These are phyloP conservation scores for Vaccinium macrocarpon DNA, from an alignment of 148 eudicot species.

Conservation along the genomic window DNA sequence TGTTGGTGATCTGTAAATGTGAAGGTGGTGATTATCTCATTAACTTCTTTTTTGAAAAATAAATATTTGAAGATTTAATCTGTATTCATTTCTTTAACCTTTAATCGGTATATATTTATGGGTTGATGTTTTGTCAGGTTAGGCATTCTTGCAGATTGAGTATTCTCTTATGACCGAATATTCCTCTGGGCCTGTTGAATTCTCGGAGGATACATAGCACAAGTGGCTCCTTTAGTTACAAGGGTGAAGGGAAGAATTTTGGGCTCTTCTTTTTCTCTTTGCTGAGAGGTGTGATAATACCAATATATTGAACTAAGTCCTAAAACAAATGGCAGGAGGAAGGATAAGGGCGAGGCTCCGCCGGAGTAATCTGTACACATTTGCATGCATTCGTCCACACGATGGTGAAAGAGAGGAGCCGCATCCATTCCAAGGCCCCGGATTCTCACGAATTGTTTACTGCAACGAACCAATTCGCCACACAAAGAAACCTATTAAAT, in stretches of 20 bases:
- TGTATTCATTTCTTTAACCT: no score
- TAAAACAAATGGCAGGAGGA: constrained; percentile 51
- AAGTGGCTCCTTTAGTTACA: not conserved
- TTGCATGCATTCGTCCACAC: constrained; percentile 45
- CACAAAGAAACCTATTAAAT: constrained; percentile 56
- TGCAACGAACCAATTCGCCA: constrained; percentile 71
- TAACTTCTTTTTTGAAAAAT: no score
- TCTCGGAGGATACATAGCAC: not conserved
- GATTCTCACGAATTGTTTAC: constrained; percentile 58
- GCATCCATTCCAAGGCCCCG: constrained; percentile 55
- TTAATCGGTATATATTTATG: not conserved
- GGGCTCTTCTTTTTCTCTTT: not conserved
- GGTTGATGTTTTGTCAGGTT: not conserved
- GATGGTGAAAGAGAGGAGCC: constrained; percentile 25
- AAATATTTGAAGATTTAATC: no score
- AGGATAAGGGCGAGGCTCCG: constrained; percentile 66
- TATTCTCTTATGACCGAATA: not conserved
- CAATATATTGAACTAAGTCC: constrained; percentile 21
- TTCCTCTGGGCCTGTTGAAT: not conserved
- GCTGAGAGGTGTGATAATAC: not conserved
- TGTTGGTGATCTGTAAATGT: not conserved
- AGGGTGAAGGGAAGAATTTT: not conserved
- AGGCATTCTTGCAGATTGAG: not conserved
- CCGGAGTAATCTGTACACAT: constrained; percentile 72
- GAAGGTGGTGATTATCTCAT: not conserved